phyloP scores from a whole-genome alignment of 2,329 filamentous ascomycete genomes.

The Cryphonectria parasitica region DNA sequence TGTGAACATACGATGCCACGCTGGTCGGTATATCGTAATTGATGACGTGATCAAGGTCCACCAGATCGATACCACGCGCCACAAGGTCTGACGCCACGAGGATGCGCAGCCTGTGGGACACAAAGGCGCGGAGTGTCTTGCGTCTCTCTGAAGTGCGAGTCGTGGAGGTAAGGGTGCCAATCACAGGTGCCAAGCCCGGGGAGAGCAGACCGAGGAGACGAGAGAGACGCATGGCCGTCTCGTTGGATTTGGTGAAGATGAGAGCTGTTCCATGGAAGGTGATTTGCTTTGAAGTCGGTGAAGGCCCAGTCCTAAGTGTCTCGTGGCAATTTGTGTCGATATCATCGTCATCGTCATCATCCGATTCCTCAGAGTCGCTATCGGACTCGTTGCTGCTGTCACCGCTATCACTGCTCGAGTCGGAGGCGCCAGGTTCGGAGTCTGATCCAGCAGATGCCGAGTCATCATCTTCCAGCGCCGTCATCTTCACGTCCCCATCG shows the following conservation, averaged over 20 bases:
- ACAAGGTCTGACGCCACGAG: constrained; percentile 93
- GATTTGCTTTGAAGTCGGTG: constrained; percentile 11
- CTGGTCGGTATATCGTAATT: constrained; percentile 92
- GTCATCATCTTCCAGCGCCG: constrained; percentile 41
- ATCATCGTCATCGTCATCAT: constrained; percentile 29
- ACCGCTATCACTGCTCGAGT: constrained; percentile 18
- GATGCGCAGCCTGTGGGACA: constrained; percentile 65
- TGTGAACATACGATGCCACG: constrained; percentile 83
- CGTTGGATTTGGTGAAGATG: constrained; percentile 90
- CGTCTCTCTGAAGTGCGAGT: constrained; percentile 72
- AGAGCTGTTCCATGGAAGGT: constrained; percentile 57
- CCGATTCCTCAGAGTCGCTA: constrained; percentile 35
- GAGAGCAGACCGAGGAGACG: constrained; percentile 74
- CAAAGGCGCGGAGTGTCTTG: constrained; percentile 70
- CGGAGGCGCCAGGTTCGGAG: constrained; percentile 42
- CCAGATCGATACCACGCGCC: constrained; percentile 84
- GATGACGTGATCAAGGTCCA: constrained; percentile 78
- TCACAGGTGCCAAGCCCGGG: constrained; percentile 57
- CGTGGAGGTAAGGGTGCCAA: constrained; percentile 77
- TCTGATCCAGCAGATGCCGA: constrained; percentile 36
- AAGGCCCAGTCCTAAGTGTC: neutral
- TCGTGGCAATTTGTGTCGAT: constrained; percentile 20
- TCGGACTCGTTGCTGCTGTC: constrained; percentile 30
- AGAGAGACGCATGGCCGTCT: constrained; percentile 83
- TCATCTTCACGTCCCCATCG: constrained; percentile 43